Conservation (phyloP, 306 rosid genomes). For the Purshia tridentata region DNA sequence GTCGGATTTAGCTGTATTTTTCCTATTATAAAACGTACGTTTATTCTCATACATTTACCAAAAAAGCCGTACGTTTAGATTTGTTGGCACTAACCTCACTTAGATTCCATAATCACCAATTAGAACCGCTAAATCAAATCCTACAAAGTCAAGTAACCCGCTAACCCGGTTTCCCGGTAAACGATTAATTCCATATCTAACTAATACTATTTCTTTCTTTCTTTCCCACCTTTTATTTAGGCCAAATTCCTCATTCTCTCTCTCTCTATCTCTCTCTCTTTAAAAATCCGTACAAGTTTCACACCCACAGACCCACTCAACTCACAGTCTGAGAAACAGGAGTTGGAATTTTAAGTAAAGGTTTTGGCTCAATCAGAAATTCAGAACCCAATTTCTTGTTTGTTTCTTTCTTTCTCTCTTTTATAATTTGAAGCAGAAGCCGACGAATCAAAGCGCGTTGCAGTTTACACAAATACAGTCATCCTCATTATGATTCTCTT, state of each 20-base stretch:
- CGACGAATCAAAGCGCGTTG: slow-evolving; percentile 63
- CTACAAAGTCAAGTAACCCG: slow-evolving; percentile 31
- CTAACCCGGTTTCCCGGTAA: slow-evolving; percentile 30
- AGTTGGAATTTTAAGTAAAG: slow-evolving; percentile 12
- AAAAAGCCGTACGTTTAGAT: too few relatives aligned
- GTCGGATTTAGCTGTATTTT: too few relatives aligned
- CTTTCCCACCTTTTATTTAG: background rate
- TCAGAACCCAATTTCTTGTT: background rate
- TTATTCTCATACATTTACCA: too few relatives aligned
- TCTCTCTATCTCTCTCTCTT: background rate
- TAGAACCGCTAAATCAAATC: too few relatives aligned
- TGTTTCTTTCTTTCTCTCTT: background rate
- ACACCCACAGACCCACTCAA: background rate
- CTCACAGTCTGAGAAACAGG: background rate
- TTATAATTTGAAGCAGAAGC: slow-evolving; percentile 16
- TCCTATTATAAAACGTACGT: too few relatives aligned
- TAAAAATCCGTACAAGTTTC: slow-evolving; percentile 18
- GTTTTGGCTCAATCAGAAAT: background rate
- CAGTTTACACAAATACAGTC: background rate
- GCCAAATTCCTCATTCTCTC: slow-evolving; percentile 11
- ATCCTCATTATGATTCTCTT: slow-evolving; percentile 12
- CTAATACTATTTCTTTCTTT: too few relatives aligned
- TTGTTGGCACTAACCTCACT: too few relatives aligned
- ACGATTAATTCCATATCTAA: background rate
- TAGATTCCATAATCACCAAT: too few relatives aligned